Base-by-base conservation (phyloP, 768 basidiomycete species). In the Ramaria rubella region DNA sequence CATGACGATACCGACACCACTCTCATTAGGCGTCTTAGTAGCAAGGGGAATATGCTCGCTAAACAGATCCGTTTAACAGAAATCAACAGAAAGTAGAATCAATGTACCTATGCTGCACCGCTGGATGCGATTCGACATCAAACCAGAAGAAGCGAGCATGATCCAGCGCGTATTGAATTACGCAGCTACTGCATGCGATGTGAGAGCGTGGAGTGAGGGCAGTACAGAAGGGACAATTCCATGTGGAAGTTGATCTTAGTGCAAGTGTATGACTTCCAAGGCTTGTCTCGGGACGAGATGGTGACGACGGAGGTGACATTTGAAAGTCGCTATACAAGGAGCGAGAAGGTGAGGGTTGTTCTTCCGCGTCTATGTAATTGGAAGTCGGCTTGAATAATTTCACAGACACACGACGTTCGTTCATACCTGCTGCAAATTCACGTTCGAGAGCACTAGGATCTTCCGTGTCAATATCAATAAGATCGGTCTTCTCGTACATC, bases 391-490 rank as follows among this genome's bases (percentile, higher is more conserved):
- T 21, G 12, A 24, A 15, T 33, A 17, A 14, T n/a, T 19, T 19
- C 21, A 42, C n/a, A 30, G 14, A 31, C 17, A 45, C 40, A 17
- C 29, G 40, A 42, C 5, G 29, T 12, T 3, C 19, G 9, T 19
- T 11, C 43, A 1, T 48, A 56, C 55, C 7, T 15, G 44, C 19
- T 4, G 55, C 14, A 34, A 56, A 56, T 33, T 24, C 44, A 23
- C 43, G 43, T 38, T 56, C 55, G 0, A 56, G 45, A n/a, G 27
- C 55, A n/a, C 31, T 21, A 11, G 55, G 55, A 21, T 56, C 55
- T 23, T 56, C 55, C 15, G 27, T 34, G 31, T 56, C 33, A 49
- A 56, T 30, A n/a, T 46, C 55, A 23, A 56, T 45, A 24, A 49
- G 31, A 23, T 33, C 45, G 8, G 31, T 29, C 21, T 21, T 24